Evolutionary conservation across 139 green algal genomes (phyloP), one percentile per base, ranked within the genome.

Genomic region (Chlamydomonas sphaeroides): DNA sequence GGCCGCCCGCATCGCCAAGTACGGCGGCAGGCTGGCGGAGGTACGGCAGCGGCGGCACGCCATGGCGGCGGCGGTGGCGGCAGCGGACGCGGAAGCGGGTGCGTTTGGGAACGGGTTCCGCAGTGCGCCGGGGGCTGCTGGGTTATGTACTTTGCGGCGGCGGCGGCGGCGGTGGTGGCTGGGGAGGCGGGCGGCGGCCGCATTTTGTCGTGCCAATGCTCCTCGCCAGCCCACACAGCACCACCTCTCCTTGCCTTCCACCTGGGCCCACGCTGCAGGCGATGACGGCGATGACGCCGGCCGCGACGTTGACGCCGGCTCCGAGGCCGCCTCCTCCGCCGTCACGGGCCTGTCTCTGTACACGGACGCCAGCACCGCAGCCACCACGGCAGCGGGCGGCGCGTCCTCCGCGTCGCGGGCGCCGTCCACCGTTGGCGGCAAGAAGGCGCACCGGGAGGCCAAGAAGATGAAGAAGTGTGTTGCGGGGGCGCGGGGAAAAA

Each of bases 1-100:
- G 33, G 59, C 45, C 36, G 90, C 90, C 65, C 89, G 89, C 6
- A 79, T 97, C 4, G 8, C 15, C 41, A 98, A 98, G 88, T 98
- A 98, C 85, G 74, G 76, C 18, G 81, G 87, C 10, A 90, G 96
- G 41, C 78, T 97, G 18, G 86, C 73, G 59, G 92, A 96, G 69
- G 88, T 98, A 10, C 87, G 89, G 0, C 61, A 62, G 18, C 89
- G 90, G 73, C 77, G 89, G 51, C 20, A 75, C 42, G 87, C 90
- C 3, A 89, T 96, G 93, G 84, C 88, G 57, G 90, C 85, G 56
- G 81, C 80, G 35, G 23, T 92, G 21, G 75, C 56, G 65, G 86
- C 69, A 62, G 77, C 86, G n/a, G 88, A 65, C 76, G 85, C 51
- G 77, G 61, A 79, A 57, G 65, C 65, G 57, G 28, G 49, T n/a